phyloP scores from a whole-genome alignment of 495 filamentous ascomycete genomes.

The Trichoderma asperelloides region DNA sequence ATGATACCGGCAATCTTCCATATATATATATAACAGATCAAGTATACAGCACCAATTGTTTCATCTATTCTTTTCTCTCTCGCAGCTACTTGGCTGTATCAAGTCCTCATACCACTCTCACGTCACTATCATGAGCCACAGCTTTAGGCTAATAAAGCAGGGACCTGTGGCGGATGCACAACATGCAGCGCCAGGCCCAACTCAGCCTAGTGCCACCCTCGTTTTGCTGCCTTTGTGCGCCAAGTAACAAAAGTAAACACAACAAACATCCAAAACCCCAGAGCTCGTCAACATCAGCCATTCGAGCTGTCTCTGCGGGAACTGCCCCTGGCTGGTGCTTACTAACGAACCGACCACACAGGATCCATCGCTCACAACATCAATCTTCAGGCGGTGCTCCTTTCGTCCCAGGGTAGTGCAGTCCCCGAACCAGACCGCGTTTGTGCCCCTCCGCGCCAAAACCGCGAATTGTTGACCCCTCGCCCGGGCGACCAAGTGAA shows the following conservation, averaged over 20 bases:
- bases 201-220: not conserved
- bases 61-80: not conserved
- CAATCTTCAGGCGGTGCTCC: not conserved
- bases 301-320: not conserved
- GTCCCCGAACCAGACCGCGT: not conserved
- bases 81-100: too few species aligned
- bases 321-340: not conserved
- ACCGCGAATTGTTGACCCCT: constrained; percentile 5
- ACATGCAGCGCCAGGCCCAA: not conserved
- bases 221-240: not conserved
- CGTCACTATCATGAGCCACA: not conserved
- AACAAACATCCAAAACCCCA: not conserved
- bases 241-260: constrained; percentile 4
- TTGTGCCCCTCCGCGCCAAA: not conserved
- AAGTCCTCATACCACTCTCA: not conserved
- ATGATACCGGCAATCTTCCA: not conserved
- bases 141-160: not conserved
- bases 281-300: constrained; percentile 4
- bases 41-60: not conserved
- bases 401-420: not conserved
- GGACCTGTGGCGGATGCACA: not conserved
- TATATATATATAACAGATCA: not conserved
- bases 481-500: not conserved
- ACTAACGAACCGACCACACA: not conserved
- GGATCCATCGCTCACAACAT: not conserved